These are phyloP conservation scores for Ganoderma resinaceum DNA, from an alignment of 1,284 basidiomycete species.

Conservation along the genomic window DNA sequence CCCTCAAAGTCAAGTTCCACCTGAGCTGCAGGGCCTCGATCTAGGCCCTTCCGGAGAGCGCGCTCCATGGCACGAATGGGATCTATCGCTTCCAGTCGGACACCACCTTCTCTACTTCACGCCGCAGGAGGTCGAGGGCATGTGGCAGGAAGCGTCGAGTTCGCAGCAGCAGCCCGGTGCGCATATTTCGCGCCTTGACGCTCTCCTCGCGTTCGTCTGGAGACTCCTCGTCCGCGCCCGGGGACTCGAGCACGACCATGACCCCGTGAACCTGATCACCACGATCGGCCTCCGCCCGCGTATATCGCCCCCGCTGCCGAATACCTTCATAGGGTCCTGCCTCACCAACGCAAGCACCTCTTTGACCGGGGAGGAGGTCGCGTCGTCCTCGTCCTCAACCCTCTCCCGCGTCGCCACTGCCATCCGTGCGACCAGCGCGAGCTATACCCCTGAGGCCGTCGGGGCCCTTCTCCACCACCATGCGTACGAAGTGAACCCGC, in stretches of 20 bases:
- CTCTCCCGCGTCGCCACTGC: conserved; percentile 34
- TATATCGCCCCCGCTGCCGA: conserved; percentile 33
- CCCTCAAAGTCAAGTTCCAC: conserved; percentile 23
- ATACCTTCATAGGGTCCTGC: conserved; percentile 47
- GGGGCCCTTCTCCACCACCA: conserved; percentile 47
- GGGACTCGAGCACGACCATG: conserved; percentile 29
- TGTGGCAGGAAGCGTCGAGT: conserved; percentile 40
- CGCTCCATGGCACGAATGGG: conserved; percentile 49
- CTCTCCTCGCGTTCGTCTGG: conserved; percentile 52
- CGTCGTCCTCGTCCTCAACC: conserved; percentile 7
- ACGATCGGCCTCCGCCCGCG: conserved; percentile 46
- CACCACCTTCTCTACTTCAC: conserved; percentile 47
- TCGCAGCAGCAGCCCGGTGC: neutral
- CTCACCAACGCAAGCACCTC: conserved; percentile 39
- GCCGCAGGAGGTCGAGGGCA: conserved; percentile 41
- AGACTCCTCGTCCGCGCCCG: conserved; percentile 45
- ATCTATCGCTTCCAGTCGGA: conserved; percentile 39
- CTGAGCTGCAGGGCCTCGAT: conserved; percentile 26
- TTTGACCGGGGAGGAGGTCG: conserved; percentile 19
- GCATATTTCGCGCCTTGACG: conserved; percentile 48
- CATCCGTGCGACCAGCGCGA: conserved; percentile 41
- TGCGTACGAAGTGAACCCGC: conserved; percentile 41
- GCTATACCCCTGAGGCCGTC: conserved; percentile 38
- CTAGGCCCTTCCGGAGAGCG: conserved; percentile 37
- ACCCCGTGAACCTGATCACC: conserved; percentile 37